Evolutionary conservation across 768 basidiomycete genomes (phyloP).

Genomic region (Termitomyces sp.): DNA sequence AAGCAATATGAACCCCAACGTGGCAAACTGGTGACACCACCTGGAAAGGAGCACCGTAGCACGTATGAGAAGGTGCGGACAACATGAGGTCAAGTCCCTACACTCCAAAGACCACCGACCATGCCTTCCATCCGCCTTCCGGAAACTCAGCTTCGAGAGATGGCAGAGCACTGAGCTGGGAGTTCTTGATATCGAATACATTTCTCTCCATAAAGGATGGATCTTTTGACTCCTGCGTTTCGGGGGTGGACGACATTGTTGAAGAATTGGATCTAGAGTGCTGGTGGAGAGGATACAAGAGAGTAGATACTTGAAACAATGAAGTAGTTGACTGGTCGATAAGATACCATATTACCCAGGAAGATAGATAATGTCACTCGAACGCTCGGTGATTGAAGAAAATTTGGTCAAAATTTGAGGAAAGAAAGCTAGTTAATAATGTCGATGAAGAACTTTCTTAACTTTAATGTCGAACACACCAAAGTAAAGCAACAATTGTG

Average conservation of each 20-base stretch:
- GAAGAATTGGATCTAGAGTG: background rate
- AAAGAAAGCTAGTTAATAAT: background rate
- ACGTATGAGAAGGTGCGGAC: background rate
- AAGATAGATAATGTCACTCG: background rate
- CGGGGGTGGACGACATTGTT: background rate
- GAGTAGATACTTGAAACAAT: background rate
- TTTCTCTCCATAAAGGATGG: background rate
- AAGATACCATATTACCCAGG: background rate
- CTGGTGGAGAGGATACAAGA: background rate
- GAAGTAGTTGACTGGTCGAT: background rate
- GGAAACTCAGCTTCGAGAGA: slow-evolving; percentile 5
- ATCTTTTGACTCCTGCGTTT: background rate
- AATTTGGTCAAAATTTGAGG: background rate
- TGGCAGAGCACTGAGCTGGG: background rate
- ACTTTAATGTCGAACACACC: too few relatives aligned
- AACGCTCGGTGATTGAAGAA: background rate
- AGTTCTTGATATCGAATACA: background rate
- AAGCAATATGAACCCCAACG: slow-evolving; percentile 16
- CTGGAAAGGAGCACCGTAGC: slow-evolving; percentile 9
- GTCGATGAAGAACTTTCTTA: too few relatives aligned
- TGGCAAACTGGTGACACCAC: slow-evolving; percentile 19
- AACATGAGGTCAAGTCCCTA: slow-evolving; percentile 7
- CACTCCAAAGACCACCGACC: slow-evolving; percentile 21
- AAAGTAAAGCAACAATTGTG: background rate
- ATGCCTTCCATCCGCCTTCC: slow-evolving; percentile 20